Conservation (phyloP, 1,284 basidiomycete species). For the Megacollybia platyphylla region DNA sequence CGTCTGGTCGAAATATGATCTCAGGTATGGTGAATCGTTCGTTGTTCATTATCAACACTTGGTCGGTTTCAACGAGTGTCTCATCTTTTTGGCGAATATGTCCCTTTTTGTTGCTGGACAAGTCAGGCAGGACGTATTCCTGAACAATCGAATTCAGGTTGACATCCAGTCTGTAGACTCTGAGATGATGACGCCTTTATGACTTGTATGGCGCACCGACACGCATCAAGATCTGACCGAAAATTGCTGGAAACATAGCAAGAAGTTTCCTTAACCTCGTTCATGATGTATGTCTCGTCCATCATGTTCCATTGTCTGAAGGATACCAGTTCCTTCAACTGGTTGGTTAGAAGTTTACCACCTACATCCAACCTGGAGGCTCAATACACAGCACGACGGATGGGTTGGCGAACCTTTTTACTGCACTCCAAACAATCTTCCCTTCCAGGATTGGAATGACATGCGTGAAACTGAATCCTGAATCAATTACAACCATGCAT, state of each 20-base stretch:
- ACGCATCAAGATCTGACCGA: slow-evolving; percentile 62
- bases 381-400: slow-evolving; percentile 3
- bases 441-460: slow-evolving; percentile 76
- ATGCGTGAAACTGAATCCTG: slow-evolving; percentile 89
- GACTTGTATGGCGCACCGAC: slow-evolving; percentile 43
- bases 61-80: slow-evolving; percentile 47
- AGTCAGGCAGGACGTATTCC: slow-evolving; percentile 86
- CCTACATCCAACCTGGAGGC: slow-evolving; percentile 74
- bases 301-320: slow-evolving; percentile 98
- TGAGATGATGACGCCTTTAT: slow-evolving; percentile 4
- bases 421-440: slow-evolving; percentile 65
- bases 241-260: slow-evolving; percentile 80
- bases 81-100: slow-evolving; percentile 47
- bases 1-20: slow-evolving; percentile 77
- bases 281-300: slow-evolving; percentile 89
- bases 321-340: slow-evolving; percentile 86
- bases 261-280: slow-evolving; percentile 80
- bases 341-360: slow-evolving; percentile 89
- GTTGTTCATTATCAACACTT: slow-evolving; percentile 78
- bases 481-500: slow-evolving; percentile 76
- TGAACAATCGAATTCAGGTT: slow-evolving; percentile 61
- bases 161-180: slow-evolving; percentile 25
- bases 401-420: slow-evolving; percentile 48
- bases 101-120: slow-evolving; percentile 60
- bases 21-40: slow-evolving; percentile 88